Base-by-base conservation (phyloP, 352 stramenopile species). In the Globisporangium splendens region DNA sequence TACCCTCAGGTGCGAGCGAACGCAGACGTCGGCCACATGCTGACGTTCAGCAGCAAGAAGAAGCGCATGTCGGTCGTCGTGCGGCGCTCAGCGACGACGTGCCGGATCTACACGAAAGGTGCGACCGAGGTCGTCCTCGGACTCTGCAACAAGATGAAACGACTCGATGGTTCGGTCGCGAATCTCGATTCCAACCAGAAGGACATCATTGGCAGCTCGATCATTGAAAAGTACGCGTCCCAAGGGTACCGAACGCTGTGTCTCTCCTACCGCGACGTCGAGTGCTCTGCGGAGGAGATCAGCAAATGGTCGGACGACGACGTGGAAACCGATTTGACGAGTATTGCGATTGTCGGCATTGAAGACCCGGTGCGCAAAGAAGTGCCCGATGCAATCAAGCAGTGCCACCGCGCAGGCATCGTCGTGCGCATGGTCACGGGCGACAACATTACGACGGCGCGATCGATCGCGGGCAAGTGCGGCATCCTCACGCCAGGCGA, bases 351-450 rank as follows among this genome's bases (percentile, higher is more conserved):
- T 55, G 92, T 98, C 11, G 94, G 91, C 28, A 98, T 98, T 53
- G 89, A 97, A 70, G 94, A 98, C 65, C 91, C 93, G 17, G 89
- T 98, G 21, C 92, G 96, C 18, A 76, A 75, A 7, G 95, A 98
- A 61, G 97, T 99, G 17, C 88, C 93, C 6, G 82, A 92, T 18
- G 83, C 96, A 8, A 98, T 99, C 28, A 62, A 73, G 44, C 82
- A 80, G 14, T 99, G 97, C 73, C 85, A 98, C 65, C 75, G 77
- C 8, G 96, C 97, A 6, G 97, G 97, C 43, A 99, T 99, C 66
- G 81, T 96, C 39, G 97, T 99, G 42, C 92, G 96, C 46, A 99
- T 99, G 96, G 91, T 99, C 43, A 99, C 97, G 17, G 97, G 97
- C 31, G 97, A 99, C 77, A 98, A 99, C 61, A 93, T 99, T 58